phyloP scores from a whole-genome alignment of 2,329 filamentous ascomycete genomes.

The Intubia oerlemansii region DNA sequence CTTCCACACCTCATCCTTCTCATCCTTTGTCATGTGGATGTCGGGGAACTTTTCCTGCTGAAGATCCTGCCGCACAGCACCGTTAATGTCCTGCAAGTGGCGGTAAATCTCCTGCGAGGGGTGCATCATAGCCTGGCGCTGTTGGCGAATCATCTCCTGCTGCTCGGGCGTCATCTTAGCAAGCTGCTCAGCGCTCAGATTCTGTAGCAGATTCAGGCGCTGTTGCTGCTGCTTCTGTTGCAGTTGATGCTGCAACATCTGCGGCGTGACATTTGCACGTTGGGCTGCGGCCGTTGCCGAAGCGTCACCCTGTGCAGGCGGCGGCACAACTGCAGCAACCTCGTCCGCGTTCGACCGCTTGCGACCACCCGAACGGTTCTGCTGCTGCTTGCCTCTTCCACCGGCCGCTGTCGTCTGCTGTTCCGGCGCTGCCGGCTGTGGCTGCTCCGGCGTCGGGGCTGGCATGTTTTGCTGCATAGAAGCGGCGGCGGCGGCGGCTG shows the following conservation, averaged over 20 bases:
- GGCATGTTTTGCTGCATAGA: too few species aligned
- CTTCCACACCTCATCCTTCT: conserved; percentile 20
- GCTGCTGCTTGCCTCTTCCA: conserved; percentile 6
- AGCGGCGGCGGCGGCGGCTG: conserved; percentile 1
- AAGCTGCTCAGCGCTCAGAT: conserved; percentile 17
- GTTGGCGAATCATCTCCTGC: conserved; percentile 10
- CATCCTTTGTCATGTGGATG: conserved; percentile 23
- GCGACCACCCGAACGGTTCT: conserved; percentile 9
- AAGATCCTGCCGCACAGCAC: conserved; percentile 15
- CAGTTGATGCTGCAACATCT: conserved; percentile 2
- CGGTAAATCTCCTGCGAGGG: conserved; percentile 17
- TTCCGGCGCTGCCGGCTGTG: conserved; percentile 7
- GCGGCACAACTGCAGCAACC: too few species aligned
- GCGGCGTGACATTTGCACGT: too few species aligned
- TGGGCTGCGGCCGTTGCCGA: too few species aligned
- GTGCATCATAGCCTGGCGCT: conserved; percentile 8
- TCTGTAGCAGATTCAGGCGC: conserved; percentile 10
- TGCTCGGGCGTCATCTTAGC: conserved; percentile 23
- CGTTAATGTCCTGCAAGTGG: conserved; percentile 12
- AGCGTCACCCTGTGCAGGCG: too few species aligned
- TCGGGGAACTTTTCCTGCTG: conserved; percentile 19
- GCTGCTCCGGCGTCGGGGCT: conserved; percentile 2
- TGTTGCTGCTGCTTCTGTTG: too few species aligned
- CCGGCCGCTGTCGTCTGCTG: conserved; percentile 4
- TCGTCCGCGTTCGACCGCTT: too few species aligned